phyloP scores from a whole-genome alignment of 257 asterid species.

The Solanum medicagineum region DNA sequence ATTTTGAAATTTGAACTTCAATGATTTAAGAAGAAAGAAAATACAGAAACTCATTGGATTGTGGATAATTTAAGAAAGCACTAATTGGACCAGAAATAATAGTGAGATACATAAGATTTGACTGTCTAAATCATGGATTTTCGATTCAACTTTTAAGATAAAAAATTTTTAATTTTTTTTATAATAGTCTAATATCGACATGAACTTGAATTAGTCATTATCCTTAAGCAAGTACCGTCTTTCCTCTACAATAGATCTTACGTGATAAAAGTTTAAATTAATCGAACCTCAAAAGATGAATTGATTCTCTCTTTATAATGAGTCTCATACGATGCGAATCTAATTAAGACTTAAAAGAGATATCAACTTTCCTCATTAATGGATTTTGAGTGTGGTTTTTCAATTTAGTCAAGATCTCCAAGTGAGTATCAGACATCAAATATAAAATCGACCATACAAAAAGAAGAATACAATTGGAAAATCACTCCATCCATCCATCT shows the following conservation, averaged over 20 bases:
- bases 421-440: not conserved
- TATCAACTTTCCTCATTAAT: too few species aligned
- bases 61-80: not conserved
- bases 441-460: not conserved
- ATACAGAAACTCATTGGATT: not conserved
- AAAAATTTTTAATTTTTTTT: not conserved
- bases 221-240: fast-evolving
- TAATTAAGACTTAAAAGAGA: too few species aligned
- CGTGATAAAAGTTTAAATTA: not conserved
- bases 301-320: not conserved
- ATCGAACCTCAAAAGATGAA: not conserved
- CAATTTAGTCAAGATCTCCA: not conserved
- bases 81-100: not conserved
- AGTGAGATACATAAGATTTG: not conserved
- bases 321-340: too few species aligned
- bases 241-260: not conserved
- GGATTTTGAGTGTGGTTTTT: not conserved
- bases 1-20: not conserved
- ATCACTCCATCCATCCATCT: too few species aligned
- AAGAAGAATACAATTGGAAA: not conserved
- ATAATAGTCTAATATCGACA: too few species aligned
- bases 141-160: not conserved
- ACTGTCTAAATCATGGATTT: not conserved
- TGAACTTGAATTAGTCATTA: not conserved
- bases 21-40: not conserved